phyloP scores from a whole-genome alignment of 306 rosid genomes.

The Quercus berberidifolia region DNA sequence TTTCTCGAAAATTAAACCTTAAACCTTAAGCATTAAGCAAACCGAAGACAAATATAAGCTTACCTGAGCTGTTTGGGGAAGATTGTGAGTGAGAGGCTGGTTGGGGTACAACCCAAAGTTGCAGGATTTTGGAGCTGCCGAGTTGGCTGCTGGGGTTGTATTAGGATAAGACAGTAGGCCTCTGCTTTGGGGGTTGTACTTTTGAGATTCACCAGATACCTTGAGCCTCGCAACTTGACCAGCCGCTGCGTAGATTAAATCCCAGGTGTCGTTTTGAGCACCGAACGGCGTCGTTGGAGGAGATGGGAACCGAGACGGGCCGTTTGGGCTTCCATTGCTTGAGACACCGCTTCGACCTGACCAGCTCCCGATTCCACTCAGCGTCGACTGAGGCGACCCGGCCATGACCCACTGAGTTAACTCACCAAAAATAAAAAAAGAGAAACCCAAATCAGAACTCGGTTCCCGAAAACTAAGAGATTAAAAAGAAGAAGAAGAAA shows the following conservation, averaged over 20 bases:
- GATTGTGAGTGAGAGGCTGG: slow-evolving; percentile 27
- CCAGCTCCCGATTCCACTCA: slow-evolving; percentile 71
- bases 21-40: neutral
- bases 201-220: slow-evolving; percentile 27
- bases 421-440: neutral
- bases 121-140: slow-evolving; percentile 3
- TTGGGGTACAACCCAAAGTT: slow-evolving; percentile 16
- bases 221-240: slow-evolving; percentile 76
- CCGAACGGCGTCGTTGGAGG: slow-evolving; percentile 64
- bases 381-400: slow-evolving; percentile 75
- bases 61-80: slow-evolving; percentile 31
- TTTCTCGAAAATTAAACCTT: neutral
- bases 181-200: slow-evolving; percentile 18
- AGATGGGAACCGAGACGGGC: slow-evolving; percentile 57
- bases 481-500: neutral
- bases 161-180: slow-evolving; percentile 29
- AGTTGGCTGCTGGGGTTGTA: neutral
- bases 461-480: neutral
- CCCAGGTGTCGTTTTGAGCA: slow-evolving; percentile 53
- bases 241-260: slow-evolving; percentile 65
- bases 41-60: neutral
- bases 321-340: slow-evolving; percentile 66
- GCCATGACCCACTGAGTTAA: slow-evolving; percentile 31
- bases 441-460: neutral
- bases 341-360: slow-evolving; percentile 42